Conservation (phyloP, 768 basidiomycete species). For the Multifurca ochricompacta region DNA sequence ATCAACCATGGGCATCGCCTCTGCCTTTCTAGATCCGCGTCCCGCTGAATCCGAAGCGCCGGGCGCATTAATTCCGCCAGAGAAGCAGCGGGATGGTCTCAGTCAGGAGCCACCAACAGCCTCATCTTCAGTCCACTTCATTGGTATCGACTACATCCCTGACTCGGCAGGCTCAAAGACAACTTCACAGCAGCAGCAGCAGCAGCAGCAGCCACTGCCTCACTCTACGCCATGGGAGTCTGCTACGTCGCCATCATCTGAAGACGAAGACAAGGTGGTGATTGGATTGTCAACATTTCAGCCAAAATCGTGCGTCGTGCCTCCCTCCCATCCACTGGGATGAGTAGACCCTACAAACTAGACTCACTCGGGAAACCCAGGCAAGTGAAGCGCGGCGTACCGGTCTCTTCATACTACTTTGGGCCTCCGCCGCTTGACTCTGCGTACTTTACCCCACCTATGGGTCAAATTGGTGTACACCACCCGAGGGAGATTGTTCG, state of each 20-base stretch:
- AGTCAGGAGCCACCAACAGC: not conserved
- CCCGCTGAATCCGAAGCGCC: not conserved
- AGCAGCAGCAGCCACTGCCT: slow-evolving; percentile 42
- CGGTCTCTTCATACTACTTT: slow-evolving; percentile 78
- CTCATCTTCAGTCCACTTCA: slow-evolving; percentile 9
- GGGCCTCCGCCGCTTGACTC: slow-evolving; percentile 71
- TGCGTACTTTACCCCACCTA: slow-evolving; percentile 71
- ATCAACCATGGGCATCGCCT: slow-evolving; percentile 1
- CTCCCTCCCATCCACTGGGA: not conserved
- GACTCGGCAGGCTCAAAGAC: slow-evolving; percentile 28
- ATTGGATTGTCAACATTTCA: not conserved
- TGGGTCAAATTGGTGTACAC: slow-evolving; percentile 82
- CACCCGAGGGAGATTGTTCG: slow-evolving; percentile 89
- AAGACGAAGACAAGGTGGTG: not conserved
- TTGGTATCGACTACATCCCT: slow-evolving; percentile 20
- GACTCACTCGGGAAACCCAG: not conserved
- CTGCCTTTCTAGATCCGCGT: not conserved
- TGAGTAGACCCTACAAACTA: no score
- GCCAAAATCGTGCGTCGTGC: slow-evolving; percentile 15
- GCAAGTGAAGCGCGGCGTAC: slow-evolving; percentile 41
- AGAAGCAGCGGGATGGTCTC: not conserved
- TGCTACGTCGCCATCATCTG: slow-evolving; percentile 38
- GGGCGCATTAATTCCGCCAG: not conserved
- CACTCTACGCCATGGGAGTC: slow-evolving; percentile 66
- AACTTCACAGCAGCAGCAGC: no score